phyloP scores from a whole-genome alignment of 2,329 filamentous ascomycete genomes.

The Huntiella omanensis region DNA sequence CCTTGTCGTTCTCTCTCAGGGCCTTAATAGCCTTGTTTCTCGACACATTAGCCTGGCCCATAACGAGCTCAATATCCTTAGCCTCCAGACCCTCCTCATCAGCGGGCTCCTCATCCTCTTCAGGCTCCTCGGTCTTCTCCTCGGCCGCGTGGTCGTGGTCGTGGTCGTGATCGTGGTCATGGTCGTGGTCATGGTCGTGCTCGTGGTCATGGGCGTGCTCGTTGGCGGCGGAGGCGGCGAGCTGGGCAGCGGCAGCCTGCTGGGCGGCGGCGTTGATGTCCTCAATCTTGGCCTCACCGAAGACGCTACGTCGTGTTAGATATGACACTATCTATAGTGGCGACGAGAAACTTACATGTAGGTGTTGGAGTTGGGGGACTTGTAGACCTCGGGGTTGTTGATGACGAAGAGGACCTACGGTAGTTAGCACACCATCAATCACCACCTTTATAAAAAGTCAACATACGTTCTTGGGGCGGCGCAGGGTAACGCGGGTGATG shows the following conservation, averaged over 20 bases:
- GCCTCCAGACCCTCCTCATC: conserved; percentile 88
- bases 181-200: conserved; percentile 45
- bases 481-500: conserved; percentile 94
- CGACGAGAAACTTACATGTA: conserved; percentile 61
- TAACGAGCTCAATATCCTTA: conserved; percentile 98
- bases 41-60: conserved; percentile 92
- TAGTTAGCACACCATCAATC: conserved; percentile 1
- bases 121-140: conserved; percentile 65
- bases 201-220: conserved; percentile 55
- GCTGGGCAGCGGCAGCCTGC: conserved; percentile 86
- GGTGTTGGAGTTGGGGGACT: conserved; percentile 97
- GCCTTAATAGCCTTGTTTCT: conserved; percentile 98
- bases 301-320: conserved; percentile 46
- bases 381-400: conserved; percentile 99
- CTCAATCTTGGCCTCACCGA: conserved; percentile 99
- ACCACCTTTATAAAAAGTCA: background rate
- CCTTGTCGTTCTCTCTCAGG: conserved; percentile 96
- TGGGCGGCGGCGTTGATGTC: conserved; percentile 97
- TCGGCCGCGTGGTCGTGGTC: conserved; percentile 82
- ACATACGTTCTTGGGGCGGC: conserved; percentile 97
- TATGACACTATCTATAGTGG: background rate
- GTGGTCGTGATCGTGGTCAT: conserved; percentile 43
- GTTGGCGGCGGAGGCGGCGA: conserved; percentile 52
- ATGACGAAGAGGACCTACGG: conserved; percentile 98
- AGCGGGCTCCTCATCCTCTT: conserved; percentile 89